Percentiles rank a stretch among this genome's conserved stretches.
phyloP scores from a whole-genome alignment of 2,329 filamentous ascomycete species.

The Magnaporthiopsis rhizophila region DNA sequence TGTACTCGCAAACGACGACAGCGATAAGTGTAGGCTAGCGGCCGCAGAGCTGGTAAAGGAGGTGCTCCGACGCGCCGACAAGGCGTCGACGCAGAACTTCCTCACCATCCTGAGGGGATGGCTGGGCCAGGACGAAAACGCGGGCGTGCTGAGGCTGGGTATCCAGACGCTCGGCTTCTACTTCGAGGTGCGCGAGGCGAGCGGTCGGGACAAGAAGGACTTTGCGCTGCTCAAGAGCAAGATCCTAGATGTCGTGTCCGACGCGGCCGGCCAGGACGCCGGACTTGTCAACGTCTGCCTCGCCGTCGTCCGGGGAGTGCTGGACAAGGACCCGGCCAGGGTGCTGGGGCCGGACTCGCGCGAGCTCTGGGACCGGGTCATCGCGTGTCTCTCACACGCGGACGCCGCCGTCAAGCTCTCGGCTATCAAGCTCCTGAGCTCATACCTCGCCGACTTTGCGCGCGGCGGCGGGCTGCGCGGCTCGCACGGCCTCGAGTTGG shows the following conservation, averaged over 20 bases:
- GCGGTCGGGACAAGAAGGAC: conserved; percentile 57
- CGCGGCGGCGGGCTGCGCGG: conserved; percentile 57
- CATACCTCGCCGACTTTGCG: conserved; percentile 75
- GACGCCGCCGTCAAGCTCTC: conserved; percentile 70
- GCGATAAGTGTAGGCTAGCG: conserved; percentile 74
- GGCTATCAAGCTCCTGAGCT: conserved; percentile 63
- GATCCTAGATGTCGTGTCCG: conserved; percentile 42
- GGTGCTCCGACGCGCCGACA: conserved; percentile 70
- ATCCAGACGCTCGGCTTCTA: conserved; percentile 71
- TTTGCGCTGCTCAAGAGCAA: conserved; percentile 52
- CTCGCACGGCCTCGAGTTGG: conserved; percentile 62
- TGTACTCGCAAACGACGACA: conserved; percentile 81
- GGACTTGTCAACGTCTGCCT: conserved; percentile 70
- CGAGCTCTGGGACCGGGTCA: conserved; percentile 63
- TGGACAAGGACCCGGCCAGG: conserved; percentile 54
- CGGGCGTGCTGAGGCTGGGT: conserved; percentile 28
- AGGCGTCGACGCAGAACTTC: conserved; percentile 63
- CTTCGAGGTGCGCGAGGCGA: conserved; percentile 34
- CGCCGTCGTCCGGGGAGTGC: conserved; percentile 59
- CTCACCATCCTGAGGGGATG: conserved; percentile 64
- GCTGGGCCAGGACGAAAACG: conserved; percentile 64
- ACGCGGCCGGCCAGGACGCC: conserved; percentile 38
- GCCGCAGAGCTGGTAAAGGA: conserved; percentile 73
- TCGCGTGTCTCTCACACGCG: conserved; percentile 61
- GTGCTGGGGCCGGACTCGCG: conserved; percentile 53